Evolutionary conservation across 2,329 filamentous ascomycete genomes (phyloP), one percentile per base, ranked within the genome.

Genomic region (Phialophora expanda): DNA sequence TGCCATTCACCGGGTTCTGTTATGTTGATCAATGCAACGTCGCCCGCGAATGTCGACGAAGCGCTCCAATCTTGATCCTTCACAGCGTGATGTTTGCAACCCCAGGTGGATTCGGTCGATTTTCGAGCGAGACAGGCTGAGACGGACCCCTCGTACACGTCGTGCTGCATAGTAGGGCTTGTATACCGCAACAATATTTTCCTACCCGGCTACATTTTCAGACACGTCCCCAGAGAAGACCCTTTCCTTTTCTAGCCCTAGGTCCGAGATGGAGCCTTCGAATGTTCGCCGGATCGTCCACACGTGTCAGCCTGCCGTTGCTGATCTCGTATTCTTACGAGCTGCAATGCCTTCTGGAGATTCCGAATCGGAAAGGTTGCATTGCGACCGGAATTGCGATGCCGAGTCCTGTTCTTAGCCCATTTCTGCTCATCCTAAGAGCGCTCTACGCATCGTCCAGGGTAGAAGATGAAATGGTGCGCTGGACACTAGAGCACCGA

Each of bases 21-120:
- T 51, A 20, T 48, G 60, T 62, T 56, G 51, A 34, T 56, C 60
- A 54, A 62, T 62, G 60, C 60, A 55, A 62, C 60, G 11, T 62
- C 22, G 34, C 3, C 20, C 30, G 17, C 12, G 28, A 26, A 28
- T n/a, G 38, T 28, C 46, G 24, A 4, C 4, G 28, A 61, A 51
- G 58, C 44, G 38, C 48, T 41, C 48, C 59, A 41, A 62, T 46
- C 34, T 44, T 5, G 24, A 54, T 30, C 26, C 14, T 4, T 14
- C n/a, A n/a, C n/a, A n/a, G n/a, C n/a, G n/a, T 22, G 34, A 56
- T 44, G 11, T 8, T 26, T 20, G 34, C 20, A 14, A 22, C 28
- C 59, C 22, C n/a, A 22, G 22, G 7, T 20, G 17, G n/a, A 41
- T 34, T 62, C 51, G 60, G 60, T 24, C 14, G 4, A 62, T 56